Percentiles rank a stretch among this genome's conserved stretches.
These are phyloP conservation scores for Syzygium oleosum DNA, from an alignment of 345 rosid genomes.

Conservation along the genomic window DNA sequence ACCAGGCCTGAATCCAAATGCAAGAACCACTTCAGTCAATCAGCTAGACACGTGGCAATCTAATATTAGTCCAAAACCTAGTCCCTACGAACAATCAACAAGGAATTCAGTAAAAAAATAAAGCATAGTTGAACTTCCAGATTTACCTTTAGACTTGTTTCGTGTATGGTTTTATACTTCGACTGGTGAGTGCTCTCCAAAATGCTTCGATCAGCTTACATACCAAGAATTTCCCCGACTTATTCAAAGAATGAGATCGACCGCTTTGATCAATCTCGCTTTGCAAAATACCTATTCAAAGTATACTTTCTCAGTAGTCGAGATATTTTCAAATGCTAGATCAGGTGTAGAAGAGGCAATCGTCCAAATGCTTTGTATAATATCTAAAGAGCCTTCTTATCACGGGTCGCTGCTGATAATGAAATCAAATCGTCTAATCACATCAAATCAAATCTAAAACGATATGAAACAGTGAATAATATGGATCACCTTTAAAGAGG, in stretches of 20 bases:
- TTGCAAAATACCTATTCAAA: background rate
- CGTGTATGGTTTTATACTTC: background rate
- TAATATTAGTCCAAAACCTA: background rate
- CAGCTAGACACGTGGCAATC: background rate
- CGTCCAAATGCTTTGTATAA: background rate
- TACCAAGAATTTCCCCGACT: background rate
- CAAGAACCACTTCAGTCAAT: background rate
- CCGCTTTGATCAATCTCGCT: background rate
- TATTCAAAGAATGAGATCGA: background rate
- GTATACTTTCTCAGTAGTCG: background rate
- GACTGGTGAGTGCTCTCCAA: background rate
- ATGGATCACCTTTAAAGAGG: background rate
- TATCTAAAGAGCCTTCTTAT: background rate
- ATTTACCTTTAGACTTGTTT: background rate
- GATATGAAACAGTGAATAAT: accelerated
- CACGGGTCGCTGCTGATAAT: accelerated
- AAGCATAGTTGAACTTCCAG: background rate
- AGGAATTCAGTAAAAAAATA: background rate
- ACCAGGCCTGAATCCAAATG: background rate
- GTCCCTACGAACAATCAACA: background rate
- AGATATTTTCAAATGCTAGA: background rate
- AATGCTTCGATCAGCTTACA: too few relatives aligned
- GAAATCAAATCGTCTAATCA: background rate
- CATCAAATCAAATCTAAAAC: background rate
- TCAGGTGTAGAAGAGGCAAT: accelerated